Percentiles rank a stretch among this genome's conserved stretches.
These are phyloP conservation scores for Phlebiopsis flavidoalba DNA, from an alignment of 768 basidiomycete genomes.

Conservation along the genomic window DNA sequence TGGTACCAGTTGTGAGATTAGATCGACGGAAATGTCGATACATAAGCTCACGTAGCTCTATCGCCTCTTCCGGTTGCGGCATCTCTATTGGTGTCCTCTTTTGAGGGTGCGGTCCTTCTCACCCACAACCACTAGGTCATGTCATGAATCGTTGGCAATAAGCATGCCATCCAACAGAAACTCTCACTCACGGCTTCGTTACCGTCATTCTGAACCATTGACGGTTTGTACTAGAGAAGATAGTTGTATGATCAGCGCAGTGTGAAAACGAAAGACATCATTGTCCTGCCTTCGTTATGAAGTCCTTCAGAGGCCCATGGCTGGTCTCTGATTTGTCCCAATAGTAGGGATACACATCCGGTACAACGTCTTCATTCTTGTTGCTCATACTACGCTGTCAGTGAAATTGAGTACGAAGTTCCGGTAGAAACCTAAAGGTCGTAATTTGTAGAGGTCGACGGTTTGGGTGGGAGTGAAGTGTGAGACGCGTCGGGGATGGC, in stretches of 20 bases:
- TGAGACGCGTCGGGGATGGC: not conserved
- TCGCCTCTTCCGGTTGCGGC: slow-evolving; percentile 44
- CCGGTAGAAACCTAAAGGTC: not conserved
- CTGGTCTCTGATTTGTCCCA: not conserved
- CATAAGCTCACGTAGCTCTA: slow-evolving; percentile 32
- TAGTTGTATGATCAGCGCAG: not conserved
- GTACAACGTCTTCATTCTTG: slow-evolving; percentile 1
- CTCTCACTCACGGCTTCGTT: slow-evolving; percentile 55
- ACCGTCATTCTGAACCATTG: slow-evolving; percentile 75
- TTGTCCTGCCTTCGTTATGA: slow-evolving; percentile 42
- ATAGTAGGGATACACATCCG: slow-evolving; percentile 3
- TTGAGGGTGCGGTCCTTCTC: slow-evolving; percentile 9
- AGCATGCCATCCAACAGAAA: not conserved
- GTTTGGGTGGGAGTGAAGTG: not conserved
- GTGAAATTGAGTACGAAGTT: not conserved
- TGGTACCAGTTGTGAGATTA: not conserved
- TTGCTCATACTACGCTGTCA: not conserved
- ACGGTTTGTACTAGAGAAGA: slow-evolving; percentile 57
- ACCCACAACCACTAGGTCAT: slow-evolving; percentile 63
- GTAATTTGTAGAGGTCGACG: not conserved
- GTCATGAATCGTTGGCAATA: not conserved
- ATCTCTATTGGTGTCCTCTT: slow-evolving; percentile 10
- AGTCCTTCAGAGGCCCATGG: not conserved
- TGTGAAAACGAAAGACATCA: not conserved
- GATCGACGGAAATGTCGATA: not conserved